These are phyloP conservation scores for Pyrenochaeta sp. DNA, from an alignment of 2,329 filamentous ascomycete species.

Conservation along the genomic window DNA sequence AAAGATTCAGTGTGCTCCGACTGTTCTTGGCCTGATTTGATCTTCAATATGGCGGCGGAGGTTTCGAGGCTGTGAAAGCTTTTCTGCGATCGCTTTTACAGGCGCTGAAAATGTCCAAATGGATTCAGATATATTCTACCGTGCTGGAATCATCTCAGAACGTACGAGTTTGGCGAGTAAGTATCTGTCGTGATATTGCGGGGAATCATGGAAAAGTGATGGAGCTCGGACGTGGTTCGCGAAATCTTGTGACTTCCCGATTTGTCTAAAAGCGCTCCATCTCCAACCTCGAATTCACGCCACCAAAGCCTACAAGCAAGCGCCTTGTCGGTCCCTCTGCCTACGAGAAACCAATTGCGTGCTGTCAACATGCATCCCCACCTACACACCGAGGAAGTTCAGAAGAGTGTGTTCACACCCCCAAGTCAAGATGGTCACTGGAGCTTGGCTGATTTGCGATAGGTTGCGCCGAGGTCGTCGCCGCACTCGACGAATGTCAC, in stretches of 20 bases:
- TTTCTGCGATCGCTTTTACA: no score
- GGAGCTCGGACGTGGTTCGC: conserved; percentile 35
- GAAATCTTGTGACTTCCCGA: conserved; percentile 34
- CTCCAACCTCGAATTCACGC: conserved; percentile 15
- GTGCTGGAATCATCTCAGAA: no score
- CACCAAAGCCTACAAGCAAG: conserved; percentile 1
- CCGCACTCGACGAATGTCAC: conserved; percentile 93
- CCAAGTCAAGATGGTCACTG: neutral
- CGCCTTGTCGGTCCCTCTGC: neutral
- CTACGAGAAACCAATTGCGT: neutral
- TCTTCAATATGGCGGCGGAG: conserved; percentile 22
- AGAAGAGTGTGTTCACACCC: conserved; percentile 66
- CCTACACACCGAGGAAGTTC: conserved; percentile 89
- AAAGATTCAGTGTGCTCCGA: neutral
- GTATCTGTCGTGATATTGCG: neutral
- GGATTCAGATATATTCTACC: no score
- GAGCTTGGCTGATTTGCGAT: no score
- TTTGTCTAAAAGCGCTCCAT: conserved; percentile 9
- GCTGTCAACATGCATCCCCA: conserved; percentile 87
- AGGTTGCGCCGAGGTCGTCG: conserved; percentile 97
- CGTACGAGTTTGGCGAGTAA: no score
- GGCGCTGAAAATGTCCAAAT: no score
- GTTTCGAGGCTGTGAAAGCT: neutral
- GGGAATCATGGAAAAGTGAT: conserved; percentile 9
- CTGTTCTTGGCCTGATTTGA: neutral